Percentiles rank a stretch among this genome's conserved stretches.
Evolutionary conservation across 352 stramenopile species (phyloP).

Genomic region (Thalassiosira sp.): DNA sequence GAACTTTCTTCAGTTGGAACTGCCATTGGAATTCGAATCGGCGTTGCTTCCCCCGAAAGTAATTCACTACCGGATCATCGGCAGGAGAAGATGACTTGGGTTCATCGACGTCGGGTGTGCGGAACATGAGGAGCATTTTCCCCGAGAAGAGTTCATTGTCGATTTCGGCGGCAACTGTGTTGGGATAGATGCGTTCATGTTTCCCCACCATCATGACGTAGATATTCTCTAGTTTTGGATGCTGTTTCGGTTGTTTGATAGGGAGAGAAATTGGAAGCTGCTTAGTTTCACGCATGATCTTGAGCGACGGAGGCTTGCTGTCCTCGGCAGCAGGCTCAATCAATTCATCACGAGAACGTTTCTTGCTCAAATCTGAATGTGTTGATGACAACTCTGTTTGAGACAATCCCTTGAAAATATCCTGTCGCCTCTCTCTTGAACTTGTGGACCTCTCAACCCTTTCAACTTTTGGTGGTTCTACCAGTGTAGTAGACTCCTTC

Average conservation of each 20-base stretch:
- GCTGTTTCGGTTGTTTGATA: constrained; percentile 7
- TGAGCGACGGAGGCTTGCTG: not conserved
- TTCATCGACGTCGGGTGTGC: constrained; percentile 71
- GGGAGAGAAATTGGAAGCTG: not conserved
- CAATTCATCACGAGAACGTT: constrained; percentile 16
- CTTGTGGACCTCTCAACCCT: constrained; percentile 3
- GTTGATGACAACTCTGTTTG: not conserved
- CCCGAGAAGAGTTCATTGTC: constrained; percentile 73
- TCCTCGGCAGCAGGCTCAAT: constrained; percentile 8
- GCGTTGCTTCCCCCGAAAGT: constrained; percentile 66
- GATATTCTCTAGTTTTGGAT: constrained; percentile 57
- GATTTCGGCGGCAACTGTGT: constrained; percentile 36
- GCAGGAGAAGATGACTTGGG: constrained; percentile 19
- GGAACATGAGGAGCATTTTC: constrained; percentile 72
- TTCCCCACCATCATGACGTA: constrained; percentile 61
- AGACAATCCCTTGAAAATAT: not conserved
- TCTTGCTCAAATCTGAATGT: constrained; percentile 2
- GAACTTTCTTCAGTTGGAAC: constrained; percentile 75
- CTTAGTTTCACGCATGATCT: constrained; percentile 2
- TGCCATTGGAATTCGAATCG: constrained; percentile 82
- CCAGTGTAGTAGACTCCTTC: not conserved
- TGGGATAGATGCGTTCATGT: constrained; percentile 56
- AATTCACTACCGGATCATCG: constrained; percentile 52
- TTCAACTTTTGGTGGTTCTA: not conserved
- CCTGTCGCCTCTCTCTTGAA: not conserved